A percentile compares a stretch with the other conserved stretches of the same genome.
phyloP scores from a whole-genome alignment of 208 protist species.

The Porcisia hertigi region DNA sequence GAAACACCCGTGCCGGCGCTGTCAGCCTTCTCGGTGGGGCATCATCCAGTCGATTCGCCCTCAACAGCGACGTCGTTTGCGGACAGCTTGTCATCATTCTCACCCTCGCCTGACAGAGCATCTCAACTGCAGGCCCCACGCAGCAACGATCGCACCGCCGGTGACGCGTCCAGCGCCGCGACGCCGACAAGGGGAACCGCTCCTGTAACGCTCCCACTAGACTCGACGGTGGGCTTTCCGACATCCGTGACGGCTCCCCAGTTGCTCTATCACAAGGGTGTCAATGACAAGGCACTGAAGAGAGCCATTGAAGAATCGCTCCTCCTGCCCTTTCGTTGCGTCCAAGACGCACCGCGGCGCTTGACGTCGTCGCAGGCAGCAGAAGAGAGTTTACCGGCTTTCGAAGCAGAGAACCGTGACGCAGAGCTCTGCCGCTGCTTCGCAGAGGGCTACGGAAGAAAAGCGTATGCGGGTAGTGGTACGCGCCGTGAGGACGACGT shows the following conservation, averaged over 20 bases:
- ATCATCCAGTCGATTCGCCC: neutral
- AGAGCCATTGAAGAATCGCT: constrained; percentile 73
- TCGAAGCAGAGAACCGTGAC: constrained; percentile 39
- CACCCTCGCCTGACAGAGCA: constrained; percentile 1
- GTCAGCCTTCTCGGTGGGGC: neutral
- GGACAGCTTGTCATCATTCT: neutral
- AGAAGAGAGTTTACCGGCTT: constrained; percentile 20
- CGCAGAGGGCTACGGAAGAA: constrained; percentile 34
- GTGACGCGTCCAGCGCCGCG: neutral
- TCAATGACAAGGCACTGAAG: constrained; percentile 55
- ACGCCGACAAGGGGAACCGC: constrained; percentile 3
- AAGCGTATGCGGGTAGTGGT: constrained; percentile 15
- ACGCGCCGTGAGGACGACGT: constrained; percentile 26
- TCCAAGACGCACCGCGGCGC: constrained; percentile 45
- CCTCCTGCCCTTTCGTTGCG: constrained; percentile 55
- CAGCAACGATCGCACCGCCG: neutral
- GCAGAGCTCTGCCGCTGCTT: constrained; percentile 37
- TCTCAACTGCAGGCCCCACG: neutral
- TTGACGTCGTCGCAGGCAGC: constrained; percentile 24
- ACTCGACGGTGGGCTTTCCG: neutral
- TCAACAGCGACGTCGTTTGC: neutral
- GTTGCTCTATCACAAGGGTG: constrained; percentile 34
- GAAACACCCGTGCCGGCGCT: neutral
- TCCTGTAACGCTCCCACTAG: neutral
- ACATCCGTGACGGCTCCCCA: constrained; percentile 8